These are phyloP conservation scores for Solanum chaucha DNA, from an alignment of 257 asterid species.

Conservation along the genomic window DNA sequence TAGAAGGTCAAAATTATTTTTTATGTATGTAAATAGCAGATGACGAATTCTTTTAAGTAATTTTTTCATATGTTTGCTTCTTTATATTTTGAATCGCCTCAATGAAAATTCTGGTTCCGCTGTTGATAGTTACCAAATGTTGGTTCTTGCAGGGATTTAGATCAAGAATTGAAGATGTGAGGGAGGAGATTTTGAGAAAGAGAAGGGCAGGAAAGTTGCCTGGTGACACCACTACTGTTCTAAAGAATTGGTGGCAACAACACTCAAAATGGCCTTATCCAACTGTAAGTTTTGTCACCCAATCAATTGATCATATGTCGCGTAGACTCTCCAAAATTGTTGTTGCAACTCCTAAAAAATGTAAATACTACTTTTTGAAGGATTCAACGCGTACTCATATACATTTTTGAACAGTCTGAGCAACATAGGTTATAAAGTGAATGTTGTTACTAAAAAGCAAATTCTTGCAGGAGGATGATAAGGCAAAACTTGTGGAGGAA, in stretches of 20 bases:
- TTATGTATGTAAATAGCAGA: not conserved
- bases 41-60: not conserved
- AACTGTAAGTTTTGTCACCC: conserved; percentile 38
- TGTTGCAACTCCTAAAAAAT: not conserved
- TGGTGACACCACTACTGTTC: conserved; percentile 81
- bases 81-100: not conserved
- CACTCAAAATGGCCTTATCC: conserved; percentile 99
- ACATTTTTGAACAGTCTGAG: not conserved
- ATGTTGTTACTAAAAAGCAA: not conserved
- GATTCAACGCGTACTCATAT: not conserved
- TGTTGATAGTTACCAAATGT: not conserved
- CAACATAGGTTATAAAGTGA: not conserved
- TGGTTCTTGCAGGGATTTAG: conserved; percentile 62
- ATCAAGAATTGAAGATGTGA: conserved; percentile 86
- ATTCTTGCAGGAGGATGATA: conserved; percentile 76
- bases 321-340: not conserved
- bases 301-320: not conserved
- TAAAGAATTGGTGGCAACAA: conserved; percentile 96
- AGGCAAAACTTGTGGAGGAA: conserved; percentile 88
- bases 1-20: too few species aligned
- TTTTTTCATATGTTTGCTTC: not conserved
- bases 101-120: not conserved
- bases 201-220: conserved; percentile 96
- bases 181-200: conserved; percentile 88
- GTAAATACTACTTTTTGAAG: not conserved